Base-by-base conservation (phyloP, 1,139 yeast genomes). In the Kodamaea plutei region DNA sequence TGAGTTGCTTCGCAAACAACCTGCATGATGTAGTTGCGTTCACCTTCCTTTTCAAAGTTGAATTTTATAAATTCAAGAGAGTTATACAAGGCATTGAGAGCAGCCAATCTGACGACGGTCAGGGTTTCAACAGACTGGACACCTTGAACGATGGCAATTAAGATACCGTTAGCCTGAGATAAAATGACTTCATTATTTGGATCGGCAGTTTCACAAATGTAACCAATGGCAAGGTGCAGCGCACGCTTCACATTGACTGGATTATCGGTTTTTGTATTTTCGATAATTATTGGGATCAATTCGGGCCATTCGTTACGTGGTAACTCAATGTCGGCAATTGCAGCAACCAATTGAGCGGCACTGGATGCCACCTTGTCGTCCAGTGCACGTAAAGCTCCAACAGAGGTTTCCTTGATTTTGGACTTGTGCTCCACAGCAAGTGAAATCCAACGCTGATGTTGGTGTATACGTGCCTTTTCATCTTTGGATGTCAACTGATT, bases 1-100 rank as follows among this genome's bases (percentile, higher is more conserved):
- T 91, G 96, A 12, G 98, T 89, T 13, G 97, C 96, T 60, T 91
- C 98, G 62, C 98, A 91, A 8, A 91, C 96, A 30, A 91, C 97
- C 64, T 88, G 96, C 98, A 91, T 91, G 54, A 91, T 84, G 59
- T 84, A 89, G 57, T 91, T 88, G 53, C 98, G 77, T 66, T 91
- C 98, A 39, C 94, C 94, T 53, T 91, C 97, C 39, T 84, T 76
- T 48, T 79, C 88, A 67, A 91, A 93, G 61, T 91, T 91, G 50
- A 71, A 75, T 43, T 83, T 78, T 56, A 91, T 87, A 57, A 91
- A 91, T 47, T 84, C 95, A 49, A 91, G 73, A 18, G 97, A 88
- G 60, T 84, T 85, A 31, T 84, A 94, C 41, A 91, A 73, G 1
- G 98, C 96, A 50, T 84, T 84, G 45, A 91, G 69, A 3, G 98